Percentiles rank a stretch among this genome's conserved stretches.
Conservation (phyloP, 2,329 filamentous ascomycete genomes). For the Mycosphaerella arachidis region DNA sequence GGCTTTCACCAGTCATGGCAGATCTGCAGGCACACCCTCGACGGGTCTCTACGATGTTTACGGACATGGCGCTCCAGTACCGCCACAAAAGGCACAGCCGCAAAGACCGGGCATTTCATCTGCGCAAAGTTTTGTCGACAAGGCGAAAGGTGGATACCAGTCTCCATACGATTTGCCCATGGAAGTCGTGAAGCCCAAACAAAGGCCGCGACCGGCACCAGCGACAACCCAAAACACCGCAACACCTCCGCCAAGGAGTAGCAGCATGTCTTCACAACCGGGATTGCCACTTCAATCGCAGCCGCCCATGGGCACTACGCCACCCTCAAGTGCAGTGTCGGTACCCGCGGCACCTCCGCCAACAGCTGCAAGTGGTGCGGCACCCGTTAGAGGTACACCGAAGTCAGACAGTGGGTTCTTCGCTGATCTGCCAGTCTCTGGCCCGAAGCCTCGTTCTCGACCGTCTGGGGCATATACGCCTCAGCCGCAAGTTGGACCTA, state of each 20-base stretch:
- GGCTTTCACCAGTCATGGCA: conserved; percentile 21
- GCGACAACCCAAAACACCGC: conserved; percentile 28
- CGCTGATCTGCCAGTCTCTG: conserved; percentile 43
- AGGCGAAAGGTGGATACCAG: conserved; percentile 83
- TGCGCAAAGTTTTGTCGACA: conserved; percentile 79
- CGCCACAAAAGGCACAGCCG: conserved; percentile 23
- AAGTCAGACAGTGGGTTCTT: conserved; percentile 43
- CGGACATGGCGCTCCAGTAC: conserved; percentile 16
- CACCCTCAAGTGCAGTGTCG: conserved; percentile 38
- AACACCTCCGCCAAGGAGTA: conserved; percentile 55
- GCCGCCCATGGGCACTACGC: conserved; percentile 31
- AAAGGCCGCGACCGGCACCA: conserved; percentile 35
- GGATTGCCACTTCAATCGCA: conserved; percentile 6
- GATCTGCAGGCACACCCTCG: conserved; percentile 31
- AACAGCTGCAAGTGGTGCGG: conserved; percentile 7
- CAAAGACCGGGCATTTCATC: conserved; percentile 47
- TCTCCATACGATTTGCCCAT: conserved; percentile 95
- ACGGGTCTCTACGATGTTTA: conserved; percentile 33
- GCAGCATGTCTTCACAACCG: conserved; percentile 41
- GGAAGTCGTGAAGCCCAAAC: conserved; percentile 72
- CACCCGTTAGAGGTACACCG: conserved; percentile 21
- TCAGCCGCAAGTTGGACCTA: conserved; percentile 15
- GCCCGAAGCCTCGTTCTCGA: conserved; percentile 37
- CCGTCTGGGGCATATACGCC: conserved; percentile 28
- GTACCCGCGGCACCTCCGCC: conserved; percentile 12